A percentile compares a stretch with the other conserved stretches of the same genome.
These are phyloP conservation scores for Fusarium siculi DNA, from an alignment of 2,329 filamentous ascomycete genomes.

Conservation along the genomic window DNA sequence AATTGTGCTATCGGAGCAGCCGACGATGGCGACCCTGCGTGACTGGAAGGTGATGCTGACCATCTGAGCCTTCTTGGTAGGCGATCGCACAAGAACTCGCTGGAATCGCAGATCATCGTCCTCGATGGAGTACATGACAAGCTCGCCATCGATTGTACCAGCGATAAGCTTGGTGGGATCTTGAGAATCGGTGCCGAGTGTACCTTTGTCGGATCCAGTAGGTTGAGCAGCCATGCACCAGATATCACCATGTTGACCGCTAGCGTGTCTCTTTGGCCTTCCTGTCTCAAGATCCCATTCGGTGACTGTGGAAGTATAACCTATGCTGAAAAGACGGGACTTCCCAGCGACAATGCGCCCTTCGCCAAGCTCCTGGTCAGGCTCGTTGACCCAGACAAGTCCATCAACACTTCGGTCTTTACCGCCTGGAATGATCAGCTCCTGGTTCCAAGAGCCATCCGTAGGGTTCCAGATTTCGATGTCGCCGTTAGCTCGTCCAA, in stretches of 20 bases:
- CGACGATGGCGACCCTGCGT: slow-evolving; percentile 82
- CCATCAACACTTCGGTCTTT: slow-evolving; percentile 90
- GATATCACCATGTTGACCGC: slow-evolving; percentile 93
- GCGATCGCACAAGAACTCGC: slow-evolving; percentile 77
- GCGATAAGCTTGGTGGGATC: slow-evolving; percentile 74
- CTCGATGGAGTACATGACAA: slow-evolving; percentile 87
- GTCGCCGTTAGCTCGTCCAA: slow-evolving; percentile 93
- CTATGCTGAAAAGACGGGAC: slow-evolving; percentile 93
- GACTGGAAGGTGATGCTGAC: slow-evolving; percentile 93
- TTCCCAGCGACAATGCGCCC: slow-evolving; percentile 74
- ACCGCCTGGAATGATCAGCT: slow-evolving; percentile 84
- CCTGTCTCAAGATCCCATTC: slow-evolving; percentile 93
- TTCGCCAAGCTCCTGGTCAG: slow-evolving; percentile 73
- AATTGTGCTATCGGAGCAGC: slow-evolving; percentile 97
- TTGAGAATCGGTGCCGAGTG: slow-evolving; percentile 47
- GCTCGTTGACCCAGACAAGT: slow-evolving; percentile 89
- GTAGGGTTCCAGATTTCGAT: slow-evolving; percentile 98
- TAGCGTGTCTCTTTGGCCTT: slow-evolving; percentile 81
- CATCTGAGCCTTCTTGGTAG: slow-evolving; percentile 86
- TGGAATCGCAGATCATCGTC: slow-evolving; percentile 86
- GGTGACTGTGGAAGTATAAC: slow-evolving; percentile 89
- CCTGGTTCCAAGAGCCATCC: slow-evolving; percentile 86
- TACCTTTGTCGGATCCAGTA: slow-evolving; percentile 42
- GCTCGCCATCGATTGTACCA: slow-evolving; percentile 90
- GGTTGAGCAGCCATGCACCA: slow-evolving; percentile 97